These are phyloP conservation scores for Urtica urens DNA, from an alignment of 306 rosid genomes.

Conservation along the genomic window DNA sequence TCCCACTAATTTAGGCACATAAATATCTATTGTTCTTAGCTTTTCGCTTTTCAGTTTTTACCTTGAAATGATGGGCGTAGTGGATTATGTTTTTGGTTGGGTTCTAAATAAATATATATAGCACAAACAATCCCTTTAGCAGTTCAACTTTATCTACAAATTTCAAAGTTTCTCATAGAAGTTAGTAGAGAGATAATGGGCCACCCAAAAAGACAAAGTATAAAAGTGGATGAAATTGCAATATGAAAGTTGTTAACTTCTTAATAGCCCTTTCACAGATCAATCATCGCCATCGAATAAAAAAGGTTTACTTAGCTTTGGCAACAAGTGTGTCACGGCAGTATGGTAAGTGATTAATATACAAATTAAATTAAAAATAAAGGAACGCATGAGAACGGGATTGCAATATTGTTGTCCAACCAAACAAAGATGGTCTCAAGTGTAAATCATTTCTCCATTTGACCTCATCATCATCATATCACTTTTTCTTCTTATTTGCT, in stretches of 20 bases:
- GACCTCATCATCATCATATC: slow-evolving; percentile 26
- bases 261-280: no score
- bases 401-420: slow-evolving; percentile 12
- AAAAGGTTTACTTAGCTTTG: no score
- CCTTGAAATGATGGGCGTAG: slow-evolving; percentile 13
- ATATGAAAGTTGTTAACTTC: no score
- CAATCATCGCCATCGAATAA: no score
- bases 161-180: slow-evolving; percentile 17
- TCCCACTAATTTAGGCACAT: neutral
- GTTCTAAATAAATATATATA: neutral
- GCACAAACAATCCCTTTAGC: neutral
- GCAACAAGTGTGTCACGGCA: no score
- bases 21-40: neutral
- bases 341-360: no score
- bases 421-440: no score
- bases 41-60: slow-evolving; percentile 8
- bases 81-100: slow-evolving; percentile 12
- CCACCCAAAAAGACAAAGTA: slow-evolving; percentile 7
- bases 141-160: neutral
- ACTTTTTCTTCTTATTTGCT: no score
- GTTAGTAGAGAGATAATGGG: slow-evolving; percentile 17
- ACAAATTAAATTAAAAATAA: no score
- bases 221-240: no score
- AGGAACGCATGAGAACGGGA: slow-evolving; percentile 3
- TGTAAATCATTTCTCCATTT: slow-evolving; percentile 25